Conservation (phyloP, 108 stramenopile species). For the Cyclostephanos invisitatus region DNA sequence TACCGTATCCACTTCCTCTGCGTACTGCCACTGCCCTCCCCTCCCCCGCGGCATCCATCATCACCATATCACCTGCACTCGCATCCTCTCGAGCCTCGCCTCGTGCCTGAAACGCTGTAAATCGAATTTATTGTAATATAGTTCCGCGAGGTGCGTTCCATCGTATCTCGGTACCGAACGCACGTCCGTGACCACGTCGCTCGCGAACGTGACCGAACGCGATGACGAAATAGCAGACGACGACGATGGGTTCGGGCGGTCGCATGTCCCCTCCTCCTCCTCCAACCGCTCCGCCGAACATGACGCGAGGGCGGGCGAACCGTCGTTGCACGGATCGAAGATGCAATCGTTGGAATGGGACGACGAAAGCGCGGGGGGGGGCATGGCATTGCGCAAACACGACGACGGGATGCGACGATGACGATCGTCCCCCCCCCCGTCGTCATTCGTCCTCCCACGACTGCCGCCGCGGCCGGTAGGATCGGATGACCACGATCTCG, state of each 20-base stretch:
- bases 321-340: not conserved
- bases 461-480: too few relatives aligned
- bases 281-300: too few relatives aligned
- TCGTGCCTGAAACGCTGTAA: conserved; percentile 17
- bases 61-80: conserved; percentile 5
- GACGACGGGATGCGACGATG: not conserved
- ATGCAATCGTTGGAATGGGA: too few relatives aligned
- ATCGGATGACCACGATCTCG: too few relatives aligned
- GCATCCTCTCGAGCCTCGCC: conserved; percentile 22
- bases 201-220: conserved; percentile 18
- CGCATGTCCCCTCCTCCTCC: too few relatives aligned
- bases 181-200: conserved; percentile 8
- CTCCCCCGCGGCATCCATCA: too few relatives aligned
- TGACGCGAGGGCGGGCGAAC: too few relatives aligned
- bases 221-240: not conserved
- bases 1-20: too few relatives aligned
- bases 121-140: conserved; percentile 21
- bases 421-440: too few relatives aligned
- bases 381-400: not conserved
- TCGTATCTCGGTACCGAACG: conserved; percentile 18
- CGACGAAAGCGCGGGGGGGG: too few relatives aligned
- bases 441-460: too few relatives aligned
- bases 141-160: not conserved
- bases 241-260: not conserved
- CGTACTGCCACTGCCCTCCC: too few relatives aligned